These are phyloP conservation scores for Candida berthetii DNA, from an alignment of 805 yeast species.

Conservation along the genomic window DNA sequence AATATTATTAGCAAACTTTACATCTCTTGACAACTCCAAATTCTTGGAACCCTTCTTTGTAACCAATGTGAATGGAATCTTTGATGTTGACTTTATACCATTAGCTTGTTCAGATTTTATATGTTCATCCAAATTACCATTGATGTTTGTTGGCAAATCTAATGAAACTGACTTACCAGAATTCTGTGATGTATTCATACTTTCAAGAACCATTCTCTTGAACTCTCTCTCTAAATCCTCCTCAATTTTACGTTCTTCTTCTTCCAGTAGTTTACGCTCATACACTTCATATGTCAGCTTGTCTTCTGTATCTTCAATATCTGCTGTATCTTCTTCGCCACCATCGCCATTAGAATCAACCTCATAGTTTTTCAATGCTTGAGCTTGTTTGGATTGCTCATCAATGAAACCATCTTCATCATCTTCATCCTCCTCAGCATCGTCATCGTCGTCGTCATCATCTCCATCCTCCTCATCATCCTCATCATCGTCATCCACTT, in stretches of 20 bases:
- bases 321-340: too few relatives aligned
- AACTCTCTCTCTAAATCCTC: constrained; percentile 54
- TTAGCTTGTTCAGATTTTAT: background rate
- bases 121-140: background rate
- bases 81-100: background rate
- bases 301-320: constrained; percentile 21
- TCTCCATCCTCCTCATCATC: background rate
- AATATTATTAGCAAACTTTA: constrained; percentile 47
- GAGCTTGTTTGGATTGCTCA: constrained; percentile 24
- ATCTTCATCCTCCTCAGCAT: constrained; percentile 17
- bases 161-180: constrained; percentile 2
- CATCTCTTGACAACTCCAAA: constrained; percentile 46
- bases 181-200: constrained; percentile 29
- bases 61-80: constrained; percentile 45
- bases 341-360: constrained; percentile 12
- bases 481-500: background rate
- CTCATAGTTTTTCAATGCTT: constrained; percentile 8
- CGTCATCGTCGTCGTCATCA: constrained; percentile 5
- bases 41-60: constrained; percentile 46
- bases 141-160: constrained; percentile 11
- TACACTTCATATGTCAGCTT: constrained; percentile 31
- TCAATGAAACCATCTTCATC: constrained; percentile 23
- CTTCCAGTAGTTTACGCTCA: constrained; percentile 27
- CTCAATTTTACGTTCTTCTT: constrained; percentile 39
- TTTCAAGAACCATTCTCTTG: constrained; percentile 43